Evolutionary conservation across 257 asterid genomes (phyloP).

Genomic region (Plantago major): DNA sequence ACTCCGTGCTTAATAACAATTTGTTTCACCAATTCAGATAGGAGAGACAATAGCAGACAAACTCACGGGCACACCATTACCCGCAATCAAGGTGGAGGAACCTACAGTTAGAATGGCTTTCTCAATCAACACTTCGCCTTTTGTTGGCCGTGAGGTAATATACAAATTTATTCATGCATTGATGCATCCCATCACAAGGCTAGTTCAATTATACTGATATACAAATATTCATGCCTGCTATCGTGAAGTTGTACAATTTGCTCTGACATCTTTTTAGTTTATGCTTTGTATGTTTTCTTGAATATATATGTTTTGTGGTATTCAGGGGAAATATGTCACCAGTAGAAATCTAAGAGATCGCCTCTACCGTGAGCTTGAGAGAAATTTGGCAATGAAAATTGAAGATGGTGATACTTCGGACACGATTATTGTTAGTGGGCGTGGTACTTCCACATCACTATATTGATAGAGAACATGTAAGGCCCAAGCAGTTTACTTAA

Average conservation of each 20-base stretch:
- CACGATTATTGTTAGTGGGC: conserved; percentile 85
- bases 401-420: conserved; percentile 98
- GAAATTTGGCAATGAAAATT: conserved; percentile 93
- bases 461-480: conserved; percentile 91
- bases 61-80: conserved; percentile 74
- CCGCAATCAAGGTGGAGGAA: conserved; percentile 87
- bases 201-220: neutral
- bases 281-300: neutral
- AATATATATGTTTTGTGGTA: conserved; percentile 15
- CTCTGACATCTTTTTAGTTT: neutral
- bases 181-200: neutral
- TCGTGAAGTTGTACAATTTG: neutral
- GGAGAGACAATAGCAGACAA: conserved; percentile 98
- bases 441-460: conserved; percentile 96
- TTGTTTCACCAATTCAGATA: conserved; percentile 46
- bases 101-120: conserved; percentile 98
- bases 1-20: neutral
- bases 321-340: conserved; percentile 91
- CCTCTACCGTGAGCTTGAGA: conserved; percentile 88
- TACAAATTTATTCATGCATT: neutral
- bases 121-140: conserved; percentile 93
- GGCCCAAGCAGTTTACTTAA: conserved; percentile 18
- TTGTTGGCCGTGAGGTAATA: conserved; percentile 95
- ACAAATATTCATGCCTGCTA: neutral
- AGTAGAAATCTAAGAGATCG: conserved; percentile 91